Conservation (phyloP, 257 asterid species). For the Solanum lignicaule region DNA sequence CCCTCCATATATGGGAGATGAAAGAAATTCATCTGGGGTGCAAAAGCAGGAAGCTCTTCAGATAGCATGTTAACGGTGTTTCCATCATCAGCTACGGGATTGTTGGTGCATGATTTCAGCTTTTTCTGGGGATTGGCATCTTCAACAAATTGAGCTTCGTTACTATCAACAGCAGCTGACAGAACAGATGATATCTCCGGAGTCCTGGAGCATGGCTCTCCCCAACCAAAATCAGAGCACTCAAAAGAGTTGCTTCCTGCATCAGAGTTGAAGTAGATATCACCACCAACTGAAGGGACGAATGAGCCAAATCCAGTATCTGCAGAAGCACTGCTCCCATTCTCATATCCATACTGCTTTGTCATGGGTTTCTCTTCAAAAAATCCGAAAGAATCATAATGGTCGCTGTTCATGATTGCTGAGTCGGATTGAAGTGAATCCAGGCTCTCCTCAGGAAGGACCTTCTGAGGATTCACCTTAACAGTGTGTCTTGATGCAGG, state of each 20-base stretch:
- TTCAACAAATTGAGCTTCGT: conserved; percentile 33
- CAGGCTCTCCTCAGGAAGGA: conserved; percentile 10
- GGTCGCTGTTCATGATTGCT: conserved; percentile 1
- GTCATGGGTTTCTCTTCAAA: conserved; percentile 61
- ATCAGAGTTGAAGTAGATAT: conserved; percentile 57
- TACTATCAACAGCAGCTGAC: conserved; percentile 44
- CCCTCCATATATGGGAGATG: conserved; percentile 49
- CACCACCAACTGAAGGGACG: conserved; percentile 18
- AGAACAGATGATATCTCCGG: conserved; percentile 74
- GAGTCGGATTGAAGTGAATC: background rate
- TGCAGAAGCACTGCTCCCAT: conserved; percentile 19
- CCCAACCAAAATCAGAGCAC: conserved; percentile 76
- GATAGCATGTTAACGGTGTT: conserved; percentile 12
- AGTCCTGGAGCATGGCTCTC: conserved; percentile 51
- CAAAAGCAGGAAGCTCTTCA: conserved; percentile 39
- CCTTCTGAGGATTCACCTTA: conserved; percentile 22
- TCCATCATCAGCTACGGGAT: conserved; percentile 11
- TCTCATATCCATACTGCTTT: conserved; percentile 27
- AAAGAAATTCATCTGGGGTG: conserved; percentile 56
- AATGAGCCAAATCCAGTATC: conserved; percentile 12
- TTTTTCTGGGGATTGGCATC: conserved; percentile 41
- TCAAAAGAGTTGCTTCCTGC: conserved; percentile 80
- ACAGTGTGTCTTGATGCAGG: conserved; percentile 31
- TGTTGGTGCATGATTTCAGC: conserved; percentile 26
- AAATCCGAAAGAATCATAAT: conserved; percentile 28